A percentile compares a stretch with the other conserved stretches of the same genome.
These are phyloP conservation scores for Monilinia polystroma DNA, from an alignment of 2,329 filamentous ascomycete species.

Conservation along the genomic window DNA sequence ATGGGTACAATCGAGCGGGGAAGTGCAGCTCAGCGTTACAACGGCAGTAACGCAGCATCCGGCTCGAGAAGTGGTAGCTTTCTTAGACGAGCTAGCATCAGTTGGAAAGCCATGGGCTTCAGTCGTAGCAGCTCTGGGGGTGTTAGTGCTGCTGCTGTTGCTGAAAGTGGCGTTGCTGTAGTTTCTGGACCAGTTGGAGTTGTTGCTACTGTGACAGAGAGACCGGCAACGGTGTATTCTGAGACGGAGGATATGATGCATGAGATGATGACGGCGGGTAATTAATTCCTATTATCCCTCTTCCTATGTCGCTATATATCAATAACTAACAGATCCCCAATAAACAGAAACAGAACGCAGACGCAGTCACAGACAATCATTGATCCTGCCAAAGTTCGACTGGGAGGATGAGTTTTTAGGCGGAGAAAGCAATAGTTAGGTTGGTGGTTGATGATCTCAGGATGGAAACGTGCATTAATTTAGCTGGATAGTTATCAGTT, in stretches of 20 bases:
- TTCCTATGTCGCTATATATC: not conserved
- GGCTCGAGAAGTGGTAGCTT: not conserved
- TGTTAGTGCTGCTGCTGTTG: not conserved
- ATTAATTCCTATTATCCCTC: not conserved
- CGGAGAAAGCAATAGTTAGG: not conserved
- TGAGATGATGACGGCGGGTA: not conserved
- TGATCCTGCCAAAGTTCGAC: conserved; percentile 1
- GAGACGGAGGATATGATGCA: not conserved
- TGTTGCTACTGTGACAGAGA: not conserved
- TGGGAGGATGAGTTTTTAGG: not conserved
- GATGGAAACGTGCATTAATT: no score
- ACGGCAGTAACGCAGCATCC: not conserved
- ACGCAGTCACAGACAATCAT: not conserved
- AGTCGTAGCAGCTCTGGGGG: not conserved
- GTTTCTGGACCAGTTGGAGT: no score
- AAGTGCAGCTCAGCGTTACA: not conserved
- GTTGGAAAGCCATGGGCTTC: not conserved
- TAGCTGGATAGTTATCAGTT: no score
- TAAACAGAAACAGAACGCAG: not conserved
- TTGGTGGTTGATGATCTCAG: not conserved
- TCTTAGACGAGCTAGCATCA: not conserved
- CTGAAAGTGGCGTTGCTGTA: not conserved
- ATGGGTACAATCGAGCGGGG: not conserved
- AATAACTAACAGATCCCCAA: not conserved
- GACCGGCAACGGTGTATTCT: not conserved